Evolutionary conservation across 2,329 filamentous ascomycete species (phyloP).

Genomic region (Periconia digitata): DNA sequence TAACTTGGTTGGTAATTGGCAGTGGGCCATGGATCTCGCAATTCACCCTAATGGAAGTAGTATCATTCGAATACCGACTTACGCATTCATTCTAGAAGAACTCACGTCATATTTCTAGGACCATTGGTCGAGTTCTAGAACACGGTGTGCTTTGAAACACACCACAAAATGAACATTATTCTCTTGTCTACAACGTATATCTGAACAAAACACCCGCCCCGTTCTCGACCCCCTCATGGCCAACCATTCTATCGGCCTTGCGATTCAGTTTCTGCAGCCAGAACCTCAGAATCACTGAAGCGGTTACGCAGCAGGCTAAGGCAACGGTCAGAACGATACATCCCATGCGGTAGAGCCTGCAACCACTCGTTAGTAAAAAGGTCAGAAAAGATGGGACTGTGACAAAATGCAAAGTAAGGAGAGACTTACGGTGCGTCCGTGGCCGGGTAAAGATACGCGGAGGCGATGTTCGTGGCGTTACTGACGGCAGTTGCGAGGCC

Average conservation of each 20-base stretch:
- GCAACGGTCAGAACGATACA: slow-evolving; percentile 23
- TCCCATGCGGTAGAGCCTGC: slow-evolving; percentile 22
- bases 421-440: slow-evolving; percentile 18
- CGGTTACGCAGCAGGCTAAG: slow-evolving; percentile 14
- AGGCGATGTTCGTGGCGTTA: slow-evolving; percentile 41
- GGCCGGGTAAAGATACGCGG: slow-evolving; percentile 22
- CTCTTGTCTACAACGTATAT: slow-evolving; percentile 4
- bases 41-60: too few relatives aligned
- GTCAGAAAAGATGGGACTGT: not conserved
- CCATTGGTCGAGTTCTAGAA: too few relatives aligned
- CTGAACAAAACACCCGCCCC: slow-evolving; percentile 15
- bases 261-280: slow-evolving; percentile 20
- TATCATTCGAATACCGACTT: too few relatives aligned
- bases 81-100: too few relatives aligned
- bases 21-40: too few relatives aligned
- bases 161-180: too few relatives aligned
- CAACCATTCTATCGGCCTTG: slow-evolving; percentile 12
- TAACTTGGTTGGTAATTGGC: too few relatives aligned
- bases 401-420: not conserved
- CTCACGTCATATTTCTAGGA: too few relatives aligned
- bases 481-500: slow-evolving; percentile 37
- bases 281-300: slow-evolving; percentile 16
- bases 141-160: too few relatives aligned
- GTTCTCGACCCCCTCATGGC: slow-evolving; percentile 17
- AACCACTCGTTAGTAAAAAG: fast-evolving